Percentiles rank a stretch among this genome's conserved stretches.
Evolutionary conservation across 2,329 filamentous ascomycete genomes (phyloP).

Genomic region (Fusarium sp.): DNA sequence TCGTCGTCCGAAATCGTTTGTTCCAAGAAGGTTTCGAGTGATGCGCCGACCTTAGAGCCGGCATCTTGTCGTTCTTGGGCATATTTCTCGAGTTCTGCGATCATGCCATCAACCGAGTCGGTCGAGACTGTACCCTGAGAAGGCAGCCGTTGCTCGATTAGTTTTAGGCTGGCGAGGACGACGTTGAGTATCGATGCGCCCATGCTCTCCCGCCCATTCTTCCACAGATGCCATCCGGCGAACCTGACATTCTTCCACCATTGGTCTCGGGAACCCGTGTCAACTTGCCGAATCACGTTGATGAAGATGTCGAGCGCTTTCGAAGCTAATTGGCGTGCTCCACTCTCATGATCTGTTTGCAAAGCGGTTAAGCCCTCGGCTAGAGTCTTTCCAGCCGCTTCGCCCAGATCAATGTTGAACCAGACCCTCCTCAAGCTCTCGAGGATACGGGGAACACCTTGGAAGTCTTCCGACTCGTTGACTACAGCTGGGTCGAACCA

Average conservation of each 20-base stretch:
- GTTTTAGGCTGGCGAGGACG: conserved; percentile 58
- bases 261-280: conserved; percentile 41
- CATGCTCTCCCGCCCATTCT: conserved; percentile 75
- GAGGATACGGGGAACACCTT: conserved; percentile 66
- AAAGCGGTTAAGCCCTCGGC: conserved; percentile 59
- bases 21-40: conserved; percentile 49
- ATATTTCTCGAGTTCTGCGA: conserved; percentile 31
- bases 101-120: conserved; percentile 24
- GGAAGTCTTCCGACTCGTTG: conserved; percentile 56
- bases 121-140: not conserved
- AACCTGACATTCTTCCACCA: conserved; percentile 69
- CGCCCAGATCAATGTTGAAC: conserved; percentile 64
- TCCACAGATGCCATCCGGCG: conserved; percentile 71
- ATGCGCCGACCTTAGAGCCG: conserved; percentile 46
- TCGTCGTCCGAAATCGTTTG: conserved; percentile 29
- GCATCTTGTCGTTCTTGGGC: conserved; percentile 36
- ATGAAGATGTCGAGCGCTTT: conserved; percentile 62
- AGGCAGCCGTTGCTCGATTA: conserved; percentile 48
- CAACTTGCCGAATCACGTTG: conserved; percentile 54
- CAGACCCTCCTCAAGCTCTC: conserved; percentile 69
- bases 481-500: conserved; percentile 67
- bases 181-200: conserved; percentile 66
- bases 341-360: conserved; percentile 67
- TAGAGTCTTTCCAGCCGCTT: conserved; percentile 57
- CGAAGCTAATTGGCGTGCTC: conserved; percentile 67